Conservation (phyloP, 2,329 filamentous ascomycete genomes). For the Xenoacremonium recifei region DNA sequence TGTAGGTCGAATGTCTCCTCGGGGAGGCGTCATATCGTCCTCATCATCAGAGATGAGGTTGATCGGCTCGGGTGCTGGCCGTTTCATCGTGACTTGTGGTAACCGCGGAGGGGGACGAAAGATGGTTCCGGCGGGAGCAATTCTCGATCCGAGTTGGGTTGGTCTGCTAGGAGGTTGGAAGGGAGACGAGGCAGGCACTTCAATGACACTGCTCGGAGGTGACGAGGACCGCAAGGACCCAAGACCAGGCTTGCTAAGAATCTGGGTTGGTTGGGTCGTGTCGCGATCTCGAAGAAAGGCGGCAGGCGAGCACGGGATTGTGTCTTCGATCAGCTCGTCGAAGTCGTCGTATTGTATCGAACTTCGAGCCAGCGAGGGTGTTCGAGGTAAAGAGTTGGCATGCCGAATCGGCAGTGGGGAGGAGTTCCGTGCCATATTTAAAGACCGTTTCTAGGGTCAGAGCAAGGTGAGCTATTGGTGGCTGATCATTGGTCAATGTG, state of each 20-base stretch:
- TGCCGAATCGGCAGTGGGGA: slow-evolving; percentile 33
- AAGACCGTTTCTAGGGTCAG: slow-evolving; percentile 3
- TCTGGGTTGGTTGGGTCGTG: slow-evolving; percentile 47
- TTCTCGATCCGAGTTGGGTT: slow-evolving; percentile 48
- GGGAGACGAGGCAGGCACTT: slow-evolving; percentile 89
- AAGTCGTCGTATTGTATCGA: slow-evolving; percentile 34
- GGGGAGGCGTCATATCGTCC: slow-evolving; percentile 44
- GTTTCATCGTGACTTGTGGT: slow-evolving; percentile 28
- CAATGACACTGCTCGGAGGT: slow-evolving; percentile 52
- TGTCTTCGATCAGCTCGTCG: slow-evolving; percentile 45
- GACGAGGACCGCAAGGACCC: slow-evolving; percentile 38
- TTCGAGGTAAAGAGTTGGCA: slow-evolving; percentile 26
- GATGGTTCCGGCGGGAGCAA: slow-evolving; percentile 74
- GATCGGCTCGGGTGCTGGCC: slow-evolving; percentile 40
- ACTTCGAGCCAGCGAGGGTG: slow-evolving; percentile 24
- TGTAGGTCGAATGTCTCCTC: slow-evolving; percentile 64
- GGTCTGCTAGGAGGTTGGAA: slow-evolving; percentile 42
- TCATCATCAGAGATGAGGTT: slow-evolving; percentile 52
- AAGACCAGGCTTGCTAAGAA: slow-evolving; percentile 41
- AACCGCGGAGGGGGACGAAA: slow-evolving; percentile 53
- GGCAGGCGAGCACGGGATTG: slow-evolving; percentile 44
- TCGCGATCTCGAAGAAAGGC: slow-evolving; percentile 31
- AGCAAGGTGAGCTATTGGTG: slow-evolving; percentile 7
- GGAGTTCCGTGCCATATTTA: slow-evolving; percentile 27
- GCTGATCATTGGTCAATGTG: slow-evolving; percentile 10